These are phyloP conservation scores for Coniochaeta hoffmannii DNA, from an alignment of 2,329 filamentous ascomycete species.

Conservation along the genomic window DNA sequence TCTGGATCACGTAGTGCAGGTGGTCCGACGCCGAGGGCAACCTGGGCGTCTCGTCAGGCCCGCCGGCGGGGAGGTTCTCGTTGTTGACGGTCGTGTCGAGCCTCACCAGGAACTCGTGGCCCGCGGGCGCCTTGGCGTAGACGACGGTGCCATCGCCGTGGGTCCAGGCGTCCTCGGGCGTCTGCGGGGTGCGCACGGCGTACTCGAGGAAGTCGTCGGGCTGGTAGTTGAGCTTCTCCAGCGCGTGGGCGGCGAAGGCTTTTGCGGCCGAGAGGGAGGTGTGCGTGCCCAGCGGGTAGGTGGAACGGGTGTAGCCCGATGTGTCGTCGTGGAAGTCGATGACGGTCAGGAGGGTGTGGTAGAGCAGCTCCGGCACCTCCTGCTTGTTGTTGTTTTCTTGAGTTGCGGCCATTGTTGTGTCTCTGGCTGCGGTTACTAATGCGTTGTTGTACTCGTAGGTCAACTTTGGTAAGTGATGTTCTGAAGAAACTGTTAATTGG, in stretches of 20 bases:
- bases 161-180: constrained; percentile 22
- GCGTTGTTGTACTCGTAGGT: background rate
- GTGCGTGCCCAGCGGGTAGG: constrained; percentile 31
- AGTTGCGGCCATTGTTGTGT: background rate
- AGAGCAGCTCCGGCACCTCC: constrained; percentile 23
- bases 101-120: constrained; percentile 28
- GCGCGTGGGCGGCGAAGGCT: constrained; percentile 23
- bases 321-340: constrained; percentile 22
- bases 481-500: background rate
- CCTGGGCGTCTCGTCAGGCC: constrained; percentile 9
- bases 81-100: constrained; percentile 30
- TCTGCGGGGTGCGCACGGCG: constrained; percentile 7
- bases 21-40: constrained; percentile 19
- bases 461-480: background rate
- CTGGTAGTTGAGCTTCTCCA: constrained; percentile 26
- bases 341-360: constrained; percentile 28
- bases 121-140: constrained; percentile 25
- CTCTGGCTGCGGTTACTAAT: background rate
- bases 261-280: constrained; percentile 28
- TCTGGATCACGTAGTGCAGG: constrained; percentile 35
- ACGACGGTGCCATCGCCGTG: constrained; percentile 30
- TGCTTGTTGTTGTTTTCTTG: background rate
- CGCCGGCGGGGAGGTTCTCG: constrained; percentile 15
- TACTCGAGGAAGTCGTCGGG: constrained; percentile 29
- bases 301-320: constrained; percentile 18